Evolutionary conservation across 768 basidiomycete genomes (phyloP).

Genomic region (Infundibulicybe gibba): DNA sequence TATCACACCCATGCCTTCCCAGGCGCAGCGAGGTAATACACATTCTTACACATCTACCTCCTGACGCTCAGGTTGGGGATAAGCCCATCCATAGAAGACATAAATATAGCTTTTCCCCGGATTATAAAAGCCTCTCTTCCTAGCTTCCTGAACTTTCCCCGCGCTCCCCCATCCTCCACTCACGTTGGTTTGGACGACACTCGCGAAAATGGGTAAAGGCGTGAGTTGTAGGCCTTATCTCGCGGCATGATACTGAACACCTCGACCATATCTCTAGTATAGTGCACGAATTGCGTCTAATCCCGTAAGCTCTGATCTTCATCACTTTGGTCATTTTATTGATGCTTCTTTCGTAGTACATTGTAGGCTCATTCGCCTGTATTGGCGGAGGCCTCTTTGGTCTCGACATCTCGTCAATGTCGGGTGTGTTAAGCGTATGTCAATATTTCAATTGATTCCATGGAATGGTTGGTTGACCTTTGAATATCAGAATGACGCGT

Average conservation of each 20-base stretch:
- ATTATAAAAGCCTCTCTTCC: neutral
- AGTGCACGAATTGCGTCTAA: constrained; percentile 53
- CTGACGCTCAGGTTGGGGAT: too few species aligned
- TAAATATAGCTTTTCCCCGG: too few species aligned
- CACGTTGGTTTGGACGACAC: neutral
- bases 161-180: neutral
- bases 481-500: constrained; percentile 30
- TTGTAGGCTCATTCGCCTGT: constrained; percentile 79
- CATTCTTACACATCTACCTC: too few species aligned
- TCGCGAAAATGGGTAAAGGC: constrained; percentile 14
- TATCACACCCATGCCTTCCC: too few species aligned
- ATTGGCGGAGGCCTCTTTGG: constrained; percentile 80
- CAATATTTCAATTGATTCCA: neutral
- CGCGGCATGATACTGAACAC: neutral
- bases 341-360: constrained; percentile 42
- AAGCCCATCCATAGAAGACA: too few species aligned
- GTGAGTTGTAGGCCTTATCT: neutral
- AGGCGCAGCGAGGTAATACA: too few species aligned
- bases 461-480: neutral
- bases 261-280: constrained; percentile 31
- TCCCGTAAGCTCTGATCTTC: constrained; percentile 32
- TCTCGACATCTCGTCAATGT: constrained; percentile 82
- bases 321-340: neutral
- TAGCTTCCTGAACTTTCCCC: neutral
- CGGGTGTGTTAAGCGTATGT: constrained; percentile 60